Conservation (phyloP, 1,284 basidiomycete species). For the Hortiboletus rubellus region DNA sequence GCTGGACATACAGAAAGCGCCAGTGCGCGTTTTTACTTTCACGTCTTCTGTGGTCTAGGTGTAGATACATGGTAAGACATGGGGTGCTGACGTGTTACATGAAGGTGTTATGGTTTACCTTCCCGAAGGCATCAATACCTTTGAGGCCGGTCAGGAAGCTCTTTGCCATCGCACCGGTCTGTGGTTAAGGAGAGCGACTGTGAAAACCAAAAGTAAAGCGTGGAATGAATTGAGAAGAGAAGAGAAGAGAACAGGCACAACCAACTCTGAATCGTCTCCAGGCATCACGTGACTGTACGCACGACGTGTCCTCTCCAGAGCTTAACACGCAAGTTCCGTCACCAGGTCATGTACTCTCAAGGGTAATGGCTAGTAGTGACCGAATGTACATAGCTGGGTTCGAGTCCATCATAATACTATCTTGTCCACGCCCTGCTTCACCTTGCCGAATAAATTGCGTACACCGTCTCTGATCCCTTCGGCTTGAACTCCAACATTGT, state of each 20-base stretch:
- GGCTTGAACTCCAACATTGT: constrained; percentile 73
- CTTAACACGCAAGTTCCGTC: neutral
- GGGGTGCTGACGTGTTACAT: constrained; percentile 9
- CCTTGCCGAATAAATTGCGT: constrained; percentile 81
- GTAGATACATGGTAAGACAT: constrained; percentile 12
- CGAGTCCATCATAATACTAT: constrained; percentile 49
- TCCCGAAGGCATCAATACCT: constrained; percentile 96
- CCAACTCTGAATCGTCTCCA: neutral
- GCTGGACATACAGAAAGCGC: constrained; percentile 74
- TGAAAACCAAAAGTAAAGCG: constrained; percentile 32
- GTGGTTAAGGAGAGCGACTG: constrained; percentile 31
- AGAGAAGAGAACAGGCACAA: neutral
- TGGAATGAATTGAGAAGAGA: constrained; percentile 16
- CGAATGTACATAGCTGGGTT: neutral
- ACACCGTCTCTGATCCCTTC: constrained; percentile 86
- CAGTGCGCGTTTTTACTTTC: constrained; percentile 94
- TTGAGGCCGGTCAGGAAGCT: constrained; percentile 73
- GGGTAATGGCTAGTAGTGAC: neutral
- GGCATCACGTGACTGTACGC: constrained; percentile 25
- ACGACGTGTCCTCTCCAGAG: constrained; percentile 26
- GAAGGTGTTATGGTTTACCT: constrained; percentile 54
- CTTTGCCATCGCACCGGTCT: constrained; percentile 60
- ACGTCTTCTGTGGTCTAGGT: constrained; percentile 94
- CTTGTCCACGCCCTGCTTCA: constrained; percentile 85
- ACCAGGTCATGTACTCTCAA: neutral